These are phyloP conservation scores for Beauveria asiatica DNA, from an alignment of 2,329 filamentous ascomycete genomes.

Conservation along the genomic window DNA sequence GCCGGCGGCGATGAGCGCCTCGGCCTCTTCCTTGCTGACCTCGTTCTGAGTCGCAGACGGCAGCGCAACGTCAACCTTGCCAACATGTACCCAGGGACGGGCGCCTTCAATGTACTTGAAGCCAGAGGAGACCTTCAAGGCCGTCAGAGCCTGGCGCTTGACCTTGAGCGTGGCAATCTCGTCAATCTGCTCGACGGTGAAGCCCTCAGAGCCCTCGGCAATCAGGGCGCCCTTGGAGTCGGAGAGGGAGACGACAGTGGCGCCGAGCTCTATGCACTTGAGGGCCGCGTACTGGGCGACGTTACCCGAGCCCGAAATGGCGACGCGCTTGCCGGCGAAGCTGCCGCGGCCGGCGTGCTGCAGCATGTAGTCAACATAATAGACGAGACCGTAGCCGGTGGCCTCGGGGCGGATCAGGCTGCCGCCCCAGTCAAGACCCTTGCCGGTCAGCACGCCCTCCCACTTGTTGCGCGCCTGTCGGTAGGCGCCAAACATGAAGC, in stretches of 20 bases:
- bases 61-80: conserved; percentile 81
- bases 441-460: conserved; percentile 94
- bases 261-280: conserved; percentile 93
- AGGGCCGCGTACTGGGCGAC: conserved; percentile 96
- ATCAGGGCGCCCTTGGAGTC: conserved; percentile 84
- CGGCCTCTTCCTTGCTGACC: conserved; percentile 83
- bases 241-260: conserved; percentile 83
- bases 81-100: conserved; percentile 86
- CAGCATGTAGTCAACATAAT: conserved; percentile 96
- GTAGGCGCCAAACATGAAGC: conserved; percentile 92
- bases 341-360: conserved; percentile 77
- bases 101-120: conserved; percentile 84
- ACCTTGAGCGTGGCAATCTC: conserved; percentile 81
- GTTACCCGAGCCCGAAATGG: conserved; percentile 94
- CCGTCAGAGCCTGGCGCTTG: conserved; percentile 71
- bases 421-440: conserved; percentile 89
- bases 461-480: conserved; percentile 80
- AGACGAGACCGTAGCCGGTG: conserved; percentile 92
- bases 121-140: conserved; percentile 51
- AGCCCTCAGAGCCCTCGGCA: conserved; percentile 58
- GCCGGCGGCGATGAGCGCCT: conserved; percentile 68
- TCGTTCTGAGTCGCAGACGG: conserved; percentile 97
- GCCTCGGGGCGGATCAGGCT: conserved; percentile 92
- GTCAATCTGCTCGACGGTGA: conserved; percentile 72
- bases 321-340: conserved; percentile 86